A percentile compares a stretch with the other conserved stretches of the same genome.
phyloP scores from a whole-genome alignment of 768 basidiomycete genomes.

The Chiua virens region DNA sequence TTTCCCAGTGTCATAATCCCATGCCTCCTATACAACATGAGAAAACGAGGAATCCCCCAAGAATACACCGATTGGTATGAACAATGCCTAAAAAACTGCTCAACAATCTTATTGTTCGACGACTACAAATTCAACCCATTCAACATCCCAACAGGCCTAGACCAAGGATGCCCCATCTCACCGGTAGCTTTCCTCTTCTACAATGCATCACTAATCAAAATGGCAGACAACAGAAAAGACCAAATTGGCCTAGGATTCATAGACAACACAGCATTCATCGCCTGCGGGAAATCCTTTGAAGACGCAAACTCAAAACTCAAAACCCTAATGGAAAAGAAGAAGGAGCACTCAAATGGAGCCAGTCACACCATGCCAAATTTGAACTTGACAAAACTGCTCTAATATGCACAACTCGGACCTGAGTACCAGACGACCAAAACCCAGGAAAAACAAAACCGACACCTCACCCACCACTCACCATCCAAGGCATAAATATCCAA shows the following conservation, averaged over 20 bases:
- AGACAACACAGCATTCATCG: neutral
- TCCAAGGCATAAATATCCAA: too few relatives aligned
- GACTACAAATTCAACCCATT: conserved; percentile 20
- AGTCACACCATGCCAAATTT: neutral
- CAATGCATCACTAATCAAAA: conserved; percentile 23
- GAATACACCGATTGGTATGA: neutral
- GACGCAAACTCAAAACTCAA: neutral
- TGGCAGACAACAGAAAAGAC: neutral
- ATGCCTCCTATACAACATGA: neutral
- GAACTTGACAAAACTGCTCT: conserved; percentile 1
- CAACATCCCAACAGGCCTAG: conserved; percentile 19
- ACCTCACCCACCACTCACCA: neutral
- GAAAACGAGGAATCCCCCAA: neutral
- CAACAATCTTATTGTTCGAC: conserved; percentile 19
- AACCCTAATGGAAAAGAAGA: neutral
- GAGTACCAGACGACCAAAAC: neutral
- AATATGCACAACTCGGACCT: neutral
- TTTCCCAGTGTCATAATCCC: neutral
- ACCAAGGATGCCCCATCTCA: too few relatives aligned
- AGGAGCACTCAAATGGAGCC: neutral
- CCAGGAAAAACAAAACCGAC: neutral
- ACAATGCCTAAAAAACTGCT: neutral
- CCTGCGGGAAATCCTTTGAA: neutral
- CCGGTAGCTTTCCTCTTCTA: conserved; percentile 27
- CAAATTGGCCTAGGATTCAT: conserved; percentile 6